Percentiles rank a stretch among this genome's conserved stretches.
These are phyloP conservation scores for Chlorella vulgaris DNA, from an alignment of 139 green algal genomes.

Conservation along the genomic window DNA sequence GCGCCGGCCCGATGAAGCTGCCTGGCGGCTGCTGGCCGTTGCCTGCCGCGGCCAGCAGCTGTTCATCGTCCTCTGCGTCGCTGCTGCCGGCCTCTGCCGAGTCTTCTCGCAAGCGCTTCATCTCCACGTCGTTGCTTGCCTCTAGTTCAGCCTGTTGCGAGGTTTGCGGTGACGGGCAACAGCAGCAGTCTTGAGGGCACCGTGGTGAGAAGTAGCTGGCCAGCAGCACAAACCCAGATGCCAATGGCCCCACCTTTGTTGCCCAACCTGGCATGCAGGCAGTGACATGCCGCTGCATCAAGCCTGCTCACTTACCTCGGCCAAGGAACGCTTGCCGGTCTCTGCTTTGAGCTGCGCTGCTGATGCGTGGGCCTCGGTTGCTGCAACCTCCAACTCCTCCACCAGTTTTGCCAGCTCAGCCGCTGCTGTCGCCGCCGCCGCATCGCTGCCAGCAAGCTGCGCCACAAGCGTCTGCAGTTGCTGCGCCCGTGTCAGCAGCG, in stretches of 20 bases:
- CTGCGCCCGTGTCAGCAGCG: constrained; percentile 47
- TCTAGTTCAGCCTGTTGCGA: constrained; percentile 43
- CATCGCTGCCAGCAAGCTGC: not conserved
- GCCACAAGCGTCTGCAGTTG: constrained; percentile 38
- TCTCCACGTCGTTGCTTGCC: constrained; percentile 51
- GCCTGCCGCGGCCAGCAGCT: not conserved
- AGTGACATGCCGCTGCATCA: no score
- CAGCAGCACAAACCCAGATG: no score
- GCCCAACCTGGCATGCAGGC: no score
- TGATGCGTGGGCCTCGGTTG: constrained; percentile 58
- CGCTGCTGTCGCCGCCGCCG: not conserved
- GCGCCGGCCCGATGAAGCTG: not conserved
- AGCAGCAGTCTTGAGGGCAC: not conserved
- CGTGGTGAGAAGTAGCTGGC: not conserved
- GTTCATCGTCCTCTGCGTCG: constrained; percentile 13
- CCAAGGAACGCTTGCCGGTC: constrained; percentile 63
- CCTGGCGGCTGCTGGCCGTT: not conserved
- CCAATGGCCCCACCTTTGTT: no score
- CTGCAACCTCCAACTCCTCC: constrained; percentile 39
- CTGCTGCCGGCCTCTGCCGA: not conserved
- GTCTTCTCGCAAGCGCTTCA: constrained; percentile 48
- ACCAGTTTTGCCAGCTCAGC: constrained; percentile 38
- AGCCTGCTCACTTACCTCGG: constrained; percentile 48
- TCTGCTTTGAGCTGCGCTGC: constrained; percentile 59
- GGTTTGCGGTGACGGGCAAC: not conserved